Base-by-base conservation (phyloP, 2,329 filamentous ascomycete genomes). In the Rasamsonia emersonii region DNA sequence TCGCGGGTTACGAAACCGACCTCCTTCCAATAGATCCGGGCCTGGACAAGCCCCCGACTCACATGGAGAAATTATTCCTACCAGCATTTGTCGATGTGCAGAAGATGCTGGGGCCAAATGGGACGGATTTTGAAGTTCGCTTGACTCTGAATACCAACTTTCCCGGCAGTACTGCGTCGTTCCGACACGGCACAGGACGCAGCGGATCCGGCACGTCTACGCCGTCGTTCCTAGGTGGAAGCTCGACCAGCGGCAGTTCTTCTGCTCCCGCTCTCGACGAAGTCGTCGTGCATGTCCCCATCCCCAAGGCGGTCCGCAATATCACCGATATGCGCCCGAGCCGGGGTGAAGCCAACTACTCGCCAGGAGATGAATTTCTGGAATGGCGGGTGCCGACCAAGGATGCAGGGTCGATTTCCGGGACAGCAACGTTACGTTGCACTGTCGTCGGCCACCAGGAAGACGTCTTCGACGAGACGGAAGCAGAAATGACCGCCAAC, bases 1-100 rank as follows among this genome's bases (percentile, higher is more conserved):
- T 98, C 11, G 88, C 86, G 18, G 88, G 86, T 14, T 98, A 98
- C 53, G 89, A 95, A 57, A 86, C 93, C 13, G 85, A 98, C 56
- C 63, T 98, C 14, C 67, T 96, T 9, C 86, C 86, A 0, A 74
- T 81, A 30, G 72, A 77, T 10, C 69, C 67, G 43, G 67, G 71
- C 13, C 71, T 73, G 45, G 67, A 68, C 32, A 67, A 71, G 11
- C 71, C 62, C 33, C 59, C 74, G 2, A 71, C 61, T 33, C 65
- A 49, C 23, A 58, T 66, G 33, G 75, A 75, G 37, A 79, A 74
- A 44, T 66, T 96, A 9, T 86, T 86, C 51, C 63, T 96, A 4
- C 91, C 91, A 0, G 81, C 91, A 3, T 77, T 71, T 29, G 68
- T 94, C 30, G 84, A 93, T 49, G 75, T 96, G 28, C 82, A 79